Evolutionary conservation across 257 asterid genomes (phyloP).

Genomic region (Hygrophila difformis): DNA sequence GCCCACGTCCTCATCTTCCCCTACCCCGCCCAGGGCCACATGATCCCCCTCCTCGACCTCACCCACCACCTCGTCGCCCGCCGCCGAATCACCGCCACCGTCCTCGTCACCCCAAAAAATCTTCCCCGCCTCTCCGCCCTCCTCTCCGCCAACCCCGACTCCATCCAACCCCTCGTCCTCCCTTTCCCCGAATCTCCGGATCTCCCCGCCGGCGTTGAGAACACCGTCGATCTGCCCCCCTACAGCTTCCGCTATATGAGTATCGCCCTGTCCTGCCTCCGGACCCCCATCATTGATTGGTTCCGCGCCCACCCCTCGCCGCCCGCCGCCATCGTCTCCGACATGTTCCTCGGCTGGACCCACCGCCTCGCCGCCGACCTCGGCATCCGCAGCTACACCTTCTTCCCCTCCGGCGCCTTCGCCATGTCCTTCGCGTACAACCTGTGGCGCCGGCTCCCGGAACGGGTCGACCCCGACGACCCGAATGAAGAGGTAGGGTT

Average conservation of each 20-base stretch:
- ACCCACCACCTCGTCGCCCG: constrained; percentile 51
- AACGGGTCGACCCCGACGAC: constrained; percentile 13
- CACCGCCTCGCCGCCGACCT: constrained; percentile 37
- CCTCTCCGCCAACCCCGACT: constrained; percentile 39
- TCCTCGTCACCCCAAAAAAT: constrained; percentile 69
- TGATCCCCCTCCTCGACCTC: constrained; percentile 57
- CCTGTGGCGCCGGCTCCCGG: constrained; percentile 47
- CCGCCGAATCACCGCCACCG: constrained; percentile 47
- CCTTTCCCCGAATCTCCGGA: constrained; percentile 51
- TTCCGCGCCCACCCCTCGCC: constrained; percentile 53
- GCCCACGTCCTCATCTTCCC: constrained; percentile 68
- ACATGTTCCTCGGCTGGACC: constrained; percentile 69
- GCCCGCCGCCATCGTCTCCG: constrained; percentile 59
- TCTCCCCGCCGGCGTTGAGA: constrained; percentile 67
- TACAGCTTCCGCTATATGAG: constrained; percentile 42
- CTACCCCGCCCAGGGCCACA: constrained; percentile 91
- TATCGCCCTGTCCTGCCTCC: constrained; percentile 30
- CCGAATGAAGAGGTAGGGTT: constrained; percentile 26
- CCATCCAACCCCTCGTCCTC: constrained; percentile 48
- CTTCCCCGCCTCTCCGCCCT: constrained; percentile 38
- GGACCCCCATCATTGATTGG: constrained; percentile 42
- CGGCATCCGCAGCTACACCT: constrained; percentile 45
- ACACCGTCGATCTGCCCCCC: constrained; percentile 55
- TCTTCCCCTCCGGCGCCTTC: constrained; percentile 64
- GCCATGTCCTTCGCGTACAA: constrained; percentile 28